Evolutionary conservation across 306 rosid species (phyloP).

Genomic region (Styphnolobium japonicum): DNA sequence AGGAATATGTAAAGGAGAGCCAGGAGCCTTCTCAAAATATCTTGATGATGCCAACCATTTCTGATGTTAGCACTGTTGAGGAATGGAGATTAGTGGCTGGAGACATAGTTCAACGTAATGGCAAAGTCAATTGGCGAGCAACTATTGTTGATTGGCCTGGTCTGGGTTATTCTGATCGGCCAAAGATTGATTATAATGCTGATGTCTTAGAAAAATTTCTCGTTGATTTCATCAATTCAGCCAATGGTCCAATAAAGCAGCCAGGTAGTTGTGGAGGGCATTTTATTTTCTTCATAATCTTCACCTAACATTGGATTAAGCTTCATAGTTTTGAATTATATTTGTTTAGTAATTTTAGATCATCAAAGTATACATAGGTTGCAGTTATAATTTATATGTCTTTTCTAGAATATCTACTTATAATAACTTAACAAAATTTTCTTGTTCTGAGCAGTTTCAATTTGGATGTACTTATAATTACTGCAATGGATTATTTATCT

Average conservation of each 20-base stretch:
- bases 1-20: conserved; percentile 66
- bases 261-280: conserved; percentile 49
- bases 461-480: too few relatives aligned
- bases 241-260: conserved; percentile 61
- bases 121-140: conserved; percentile 65
- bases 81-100: conserved; percentile 92
- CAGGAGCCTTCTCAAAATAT: conserved; percentile 63
- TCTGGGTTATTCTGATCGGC: conserved; percentile 87
- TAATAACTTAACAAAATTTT: background rate
- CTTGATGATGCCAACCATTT: conserved; percentile 87
- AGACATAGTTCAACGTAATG: conserved; percentile 62
- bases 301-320: background rate
- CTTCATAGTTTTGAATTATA: conserved; percentile 2
- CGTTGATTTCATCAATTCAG: conserved; percentile 79
- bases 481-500: background rate
- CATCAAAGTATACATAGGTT: background rate
- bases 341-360: conserved; percentile 6
- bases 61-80: conserved; percentile 96
- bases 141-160: conserved; percentile 99
- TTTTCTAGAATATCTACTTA: background rate
- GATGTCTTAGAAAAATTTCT: conserved; percentile 81
- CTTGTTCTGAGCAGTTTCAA: background rate
- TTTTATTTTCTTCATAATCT: background rate
- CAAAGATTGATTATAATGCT: conserved; percentile 82
- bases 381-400: background rate